Conservation (phyloP, 2,329 filamentous ascomycete genomes). For the Cladosporium sp. region DNA sequence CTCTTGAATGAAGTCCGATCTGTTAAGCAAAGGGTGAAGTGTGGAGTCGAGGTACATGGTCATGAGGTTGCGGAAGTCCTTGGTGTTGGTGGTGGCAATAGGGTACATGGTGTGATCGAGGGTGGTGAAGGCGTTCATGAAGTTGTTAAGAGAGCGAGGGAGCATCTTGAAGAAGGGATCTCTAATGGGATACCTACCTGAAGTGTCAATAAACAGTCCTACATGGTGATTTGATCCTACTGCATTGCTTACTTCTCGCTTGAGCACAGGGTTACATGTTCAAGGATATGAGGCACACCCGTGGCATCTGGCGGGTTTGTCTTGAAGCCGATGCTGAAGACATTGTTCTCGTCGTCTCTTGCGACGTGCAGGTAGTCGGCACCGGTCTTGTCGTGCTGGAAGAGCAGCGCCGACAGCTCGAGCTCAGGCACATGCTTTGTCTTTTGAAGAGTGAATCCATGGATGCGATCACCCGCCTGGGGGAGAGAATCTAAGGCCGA, state of each 20-base stretch:
- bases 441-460: conserved; percentile 88
- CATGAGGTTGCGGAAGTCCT: conserved; percentile 94
- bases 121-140: conserved; percentile 98
- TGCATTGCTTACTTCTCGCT: conserved; percentile 69
- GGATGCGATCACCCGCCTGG: conserved; percentile 75
- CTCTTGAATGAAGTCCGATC: conserved; percentile 91
- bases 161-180: conserved; percentile 99
- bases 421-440: conserved; percentile 92
- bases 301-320: conserved; percentile 97
- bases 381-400: conserved; percentile 91
- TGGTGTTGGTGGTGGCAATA: conserved; percentile 92
- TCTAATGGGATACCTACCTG: conserved; percentile 79
- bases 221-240: not conserved
- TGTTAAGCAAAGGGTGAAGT: conserved; percentile 80
- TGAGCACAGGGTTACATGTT: conserved; percentile 94
- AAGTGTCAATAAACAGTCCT: conserved; percentile 12
- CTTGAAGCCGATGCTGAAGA: conserved; percentile 99
- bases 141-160: conserved; percentile 95
- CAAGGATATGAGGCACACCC: conserved; percentile 92
- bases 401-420: conserved; percentile 82
- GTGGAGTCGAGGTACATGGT: conserved; percentile 96
- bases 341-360: conserved; percentile 96
- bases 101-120: conserved; percentile 97
- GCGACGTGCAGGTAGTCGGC: conserved; percentile 96
- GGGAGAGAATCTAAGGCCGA: conserved; percentile 76